These are phyloP conservation scores for Musa troglodytarum DNA, from an alignment of 176 grass and related monocot genomes.

Conservation along the genomic window DNA sequence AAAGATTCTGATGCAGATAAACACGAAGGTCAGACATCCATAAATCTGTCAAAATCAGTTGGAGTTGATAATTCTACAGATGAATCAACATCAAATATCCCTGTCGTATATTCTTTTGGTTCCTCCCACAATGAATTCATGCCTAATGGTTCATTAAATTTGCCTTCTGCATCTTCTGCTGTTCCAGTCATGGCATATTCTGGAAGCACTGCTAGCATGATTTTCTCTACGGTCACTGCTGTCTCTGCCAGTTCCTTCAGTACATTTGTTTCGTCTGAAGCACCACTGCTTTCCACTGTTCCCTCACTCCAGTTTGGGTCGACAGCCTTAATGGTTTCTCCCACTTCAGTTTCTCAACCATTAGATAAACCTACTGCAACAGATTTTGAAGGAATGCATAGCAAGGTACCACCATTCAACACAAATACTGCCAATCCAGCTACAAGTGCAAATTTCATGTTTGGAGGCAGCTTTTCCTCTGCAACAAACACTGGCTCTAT, in stretches of 20 bases:
- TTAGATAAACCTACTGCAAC: conserved; percentile 22
- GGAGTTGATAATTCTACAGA: conserved; percentile 21
- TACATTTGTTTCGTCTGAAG: conserved; percentile 16
- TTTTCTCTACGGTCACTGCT: conserved; percentile 2
- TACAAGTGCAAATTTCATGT: background rate
- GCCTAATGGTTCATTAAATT: conserved; percentile 39
- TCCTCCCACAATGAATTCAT: conserved; percentile 27
- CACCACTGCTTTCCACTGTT: conserved; percentile 16
- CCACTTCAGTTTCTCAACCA: conserved; percentile 1
- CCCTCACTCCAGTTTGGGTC: background rate
- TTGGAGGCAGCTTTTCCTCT: background rate
- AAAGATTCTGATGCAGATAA: conserved; percentile 15
- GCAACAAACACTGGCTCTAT: background rate
- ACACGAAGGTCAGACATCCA: conserved; percentile 23
- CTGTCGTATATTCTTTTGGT: conserved; percentile 35
- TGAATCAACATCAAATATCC: conserved; percentile 15
- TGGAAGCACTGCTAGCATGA: conserved; percentile 17
- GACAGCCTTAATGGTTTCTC: background rate
- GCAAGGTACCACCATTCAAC: background rate
- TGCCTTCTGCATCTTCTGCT: conserved; percentile 15
- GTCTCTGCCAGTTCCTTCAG: conserved; percentile 22
- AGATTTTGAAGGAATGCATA: conserved; percentile 1
- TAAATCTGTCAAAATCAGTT: conserved; percentile 25
- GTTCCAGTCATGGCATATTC: conserved; percentile 8
- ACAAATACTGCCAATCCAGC: background rate